These are phyloP conservation scores for Fusarium xyrophilum DNA, from an alignment of 2,329 filamentous ascomycete species.

Conservation along the genomic window DNA sequence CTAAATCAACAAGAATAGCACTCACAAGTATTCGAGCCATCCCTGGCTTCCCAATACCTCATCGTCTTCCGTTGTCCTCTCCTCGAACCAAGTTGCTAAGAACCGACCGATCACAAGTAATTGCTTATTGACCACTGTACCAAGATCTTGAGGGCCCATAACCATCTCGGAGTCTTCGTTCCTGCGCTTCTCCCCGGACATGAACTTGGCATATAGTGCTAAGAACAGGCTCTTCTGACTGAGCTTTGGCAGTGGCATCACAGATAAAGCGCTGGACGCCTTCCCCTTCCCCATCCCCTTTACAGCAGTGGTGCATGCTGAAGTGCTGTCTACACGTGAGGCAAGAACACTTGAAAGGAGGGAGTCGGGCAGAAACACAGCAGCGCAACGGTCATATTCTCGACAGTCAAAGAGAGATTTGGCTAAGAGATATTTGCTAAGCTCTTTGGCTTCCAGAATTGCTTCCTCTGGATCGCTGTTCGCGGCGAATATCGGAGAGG, in stretches of 20 bases:
- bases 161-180: slow-evolving; percentile 98
- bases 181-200: slow-evolving; percentile 94
- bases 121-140: slow-evolving; percentile 84
- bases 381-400: slow-evolving; percentile 92
- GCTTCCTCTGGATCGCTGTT: slow-evolving; percentile 76
- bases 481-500: slow-evolving; percentile 57
- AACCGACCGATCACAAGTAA: slow-evolving; percentile 76
- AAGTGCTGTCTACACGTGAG: slow-evolving; percentile 51
- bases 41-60: slow-evolving; percentile 74
- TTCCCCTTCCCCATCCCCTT: slow-evolving; percentile 71
- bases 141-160: slow-evolving; percentile 88
- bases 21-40: slow-evolving; percentile 86
- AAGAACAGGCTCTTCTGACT: slow-evolving; percentile 95
- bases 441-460: slow-evolving; percentile 77
- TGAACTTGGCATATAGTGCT: slow-evolving; percentile 88
- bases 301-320: slow-evolving; percentile 54
- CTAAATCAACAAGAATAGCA: not conserved
- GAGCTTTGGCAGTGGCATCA: slow-evolving; percentile 59
- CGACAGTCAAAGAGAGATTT: slow-evolving; percentile 95
- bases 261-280: slow-evolving; percentile 32
- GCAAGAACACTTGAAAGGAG: slow-evolving; percentile 71
- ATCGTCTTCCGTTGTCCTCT: slow-evolving; percentile 65
- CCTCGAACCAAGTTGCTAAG: slow-evolving; percentile 80
- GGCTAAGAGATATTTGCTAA: slow-evolving; percentile 84
- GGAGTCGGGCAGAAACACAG: slow-evolving; percentile 85